phyloP scores from a whole-genome alignment of 2,329 filamentous ascomycete genomes.

The Aspergillus pseudonomiae region DNA sequence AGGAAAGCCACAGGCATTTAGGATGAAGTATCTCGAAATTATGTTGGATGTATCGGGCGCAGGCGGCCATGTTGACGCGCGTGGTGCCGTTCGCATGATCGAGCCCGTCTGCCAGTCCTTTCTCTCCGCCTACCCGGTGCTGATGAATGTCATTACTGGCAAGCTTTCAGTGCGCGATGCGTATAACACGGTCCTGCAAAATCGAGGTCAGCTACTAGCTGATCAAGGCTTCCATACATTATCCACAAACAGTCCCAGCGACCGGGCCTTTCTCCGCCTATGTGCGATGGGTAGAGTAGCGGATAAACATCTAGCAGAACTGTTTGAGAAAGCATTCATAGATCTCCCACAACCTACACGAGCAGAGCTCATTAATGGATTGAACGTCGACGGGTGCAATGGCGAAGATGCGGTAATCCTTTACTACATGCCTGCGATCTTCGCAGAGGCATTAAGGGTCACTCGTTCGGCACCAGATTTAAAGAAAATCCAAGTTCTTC shows the following conservation, averaged over 20 bases:
- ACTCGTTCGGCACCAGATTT: neutral
- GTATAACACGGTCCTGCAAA: constrained; percentile 5
- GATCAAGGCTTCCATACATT: neutral
- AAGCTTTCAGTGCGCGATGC: neutral
- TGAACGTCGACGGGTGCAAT: constrained; percentile 1
- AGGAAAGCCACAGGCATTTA: neutral
- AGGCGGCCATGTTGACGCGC: constrained; percentile 7
- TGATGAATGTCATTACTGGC: neutral
- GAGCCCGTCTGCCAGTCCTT: constrained; percentile 12
- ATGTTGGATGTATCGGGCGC: constrained; percentile 13
- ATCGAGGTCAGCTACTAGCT: constrained; percentile 3
- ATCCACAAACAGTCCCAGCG: neutral
- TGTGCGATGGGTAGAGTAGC: constrained; percentile 12
- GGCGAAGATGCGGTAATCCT: constrained; percentile 9
- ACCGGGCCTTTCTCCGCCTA: constrained; percentile 9
- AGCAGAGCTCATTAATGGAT: neutral
- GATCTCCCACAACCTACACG: neutral
- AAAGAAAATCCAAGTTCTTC: constrained; percentile 4
- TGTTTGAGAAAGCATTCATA: constrained; percentile 5
- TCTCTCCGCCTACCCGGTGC: neutral
- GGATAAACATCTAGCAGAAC: constrained; percentile 1
- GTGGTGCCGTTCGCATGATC: constrained; percentile 10
- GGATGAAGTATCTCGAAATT: constrained; percentile 10
- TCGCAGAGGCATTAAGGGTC: constrained; percentile 5
- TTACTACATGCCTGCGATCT: constrained; percentile 13